Evolutionary conservation across 1,284 basidiomycete genomes (phyloP), one percentile per base, ranked within the genome.

Genomic region (Cryptococcus sp.): DNA sequence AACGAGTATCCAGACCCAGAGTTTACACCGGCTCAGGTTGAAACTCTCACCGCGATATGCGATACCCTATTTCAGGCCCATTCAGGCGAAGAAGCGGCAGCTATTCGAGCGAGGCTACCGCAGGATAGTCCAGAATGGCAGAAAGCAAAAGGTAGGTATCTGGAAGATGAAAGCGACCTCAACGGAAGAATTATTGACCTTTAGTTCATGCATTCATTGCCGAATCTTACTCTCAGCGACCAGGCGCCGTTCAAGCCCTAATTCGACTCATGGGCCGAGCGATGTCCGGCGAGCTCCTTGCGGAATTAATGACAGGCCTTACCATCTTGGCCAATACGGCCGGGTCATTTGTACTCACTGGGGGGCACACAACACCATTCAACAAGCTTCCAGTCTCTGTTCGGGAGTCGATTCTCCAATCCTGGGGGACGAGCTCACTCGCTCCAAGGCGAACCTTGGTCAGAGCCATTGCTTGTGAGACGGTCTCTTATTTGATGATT

Each of bases 41-140:
- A 50, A 19, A 39, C 42, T 16, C 31, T 54, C 14, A n/a, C 21
- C 10, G 53, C 53, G 19, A 46, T 54, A 10, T 46, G 48, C 25
- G 49, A 54, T 31, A 37, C 53, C 19, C 16, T 50, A n/a, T 54
- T 54, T 36, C 49, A 49, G 40, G 39, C 44, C 9, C 48, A 50
- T 23, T 42, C 48, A 3, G 48, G 45, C 1, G 49, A 49, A 21
- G 53, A 54, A 31, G 49, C 49, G n/a, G 43, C 32, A 2, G 32
- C 18, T 5, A 50, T 54, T 44, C 46, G 46, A 28, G 49, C 48
- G 24, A 22, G 53, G 19, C 21, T 54, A 14, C 53, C 53, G 11
- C 10, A 16, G 4, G 48, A 54, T 28, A 19, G 24, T n/a, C 31
- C 42, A 28, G 48, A 50, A 13, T 54, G 53, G 53, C 53, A 54